These are phyloP conservation scores for Aschersonia sp. DNA, from an alignment of 2,329 filamentous ascomycete species.

Conservation along the genomic window DNA sequence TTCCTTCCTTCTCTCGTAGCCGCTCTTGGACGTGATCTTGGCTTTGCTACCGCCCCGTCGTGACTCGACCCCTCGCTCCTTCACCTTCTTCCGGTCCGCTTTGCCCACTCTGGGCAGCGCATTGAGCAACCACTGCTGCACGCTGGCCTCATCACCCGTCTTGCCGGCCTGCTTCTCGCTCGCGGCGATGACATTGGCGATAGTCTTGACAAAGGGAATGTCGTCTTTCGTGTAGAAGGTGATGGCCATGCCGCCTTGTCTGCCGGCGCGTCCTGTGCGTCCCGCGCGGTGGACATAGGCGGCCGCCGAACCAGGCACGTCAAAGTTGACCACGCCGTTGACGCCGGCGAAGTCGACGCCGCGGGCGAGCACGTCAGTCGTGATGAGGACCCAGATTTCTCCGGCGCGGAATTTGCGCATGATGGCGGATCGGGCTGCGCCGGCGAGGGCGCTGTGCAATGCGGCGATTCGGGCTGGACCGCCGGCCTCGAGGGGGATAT, in stretches of 20 bases:
- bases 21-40: conserved; percentile 73
- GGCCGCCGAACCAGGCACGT: conserved; percentile 82
- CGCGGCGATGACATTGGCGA: conserved; percentile 81
- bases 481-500: conserved; percentile 80
- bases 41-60: conserved; percentile 34
- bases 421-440: conserved; percentile 59
- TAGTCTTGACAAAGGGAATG: conserved; percentile 72
- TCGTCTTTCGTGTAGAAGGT: conserved; percentile 96
- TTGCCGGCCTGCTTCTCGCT: conserved; percentile 59
- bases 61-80: conserved; percentile 66
- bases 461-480: conserved; percentile 76
- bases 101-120: conserved; percentile 74
- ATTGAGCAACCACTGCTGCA: conserved; percentile 80
- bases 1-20: conserved; percentile 56
- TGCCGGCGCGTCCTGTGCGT: conserved; percentile 75
- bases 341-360: conserved; percentile 92
- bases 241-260: conserved; percentile 76
- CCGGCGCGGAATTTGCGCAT: conserved; percentile 85
- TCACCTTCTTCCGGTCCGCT: conserved; percentile 69
- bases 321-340: conserved; percentile 95
- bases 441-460: conserved; percentile 74
- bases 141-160: conserved; percentile 36
- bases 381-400: conserved; percentile 93
- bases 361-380: conserved; percentile 81
- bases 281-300: conserved; percentile 90